Evolutionary conservation across 345 rosid genomes (phyloP), one percentile per base, ranked within the genome.

Genomic region (Brassica nigra): DNA sequence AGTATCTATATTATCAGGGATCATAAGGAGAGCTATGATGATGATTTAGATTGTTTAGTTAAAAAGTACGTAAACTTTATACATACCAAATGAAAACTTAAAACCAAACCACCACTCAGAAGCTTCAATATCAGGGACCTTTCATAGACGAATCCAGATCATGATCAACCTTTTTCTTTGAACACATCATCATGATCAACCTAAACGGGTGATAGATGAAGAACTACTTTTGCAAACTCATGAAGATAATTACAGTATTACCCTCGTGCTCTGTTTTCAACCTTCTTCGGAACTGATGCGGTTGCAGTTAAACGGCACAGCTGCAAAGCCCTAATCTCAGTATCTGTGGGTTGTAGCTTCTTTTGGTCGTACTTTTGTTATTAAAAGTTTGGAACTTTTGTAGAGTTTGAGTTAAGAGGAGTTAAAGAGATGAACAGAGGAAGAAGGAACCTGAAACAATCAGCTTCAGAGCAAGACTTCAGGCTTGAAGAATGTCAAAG

Each of bases 371-470:
- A 14, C 6, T 64, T 65, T 66, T 12, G 58, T 20, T 9, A 59
- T 15, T 15, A 70, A 3, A 54, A 71, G 9, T 71, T 64, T 65
- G 66, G 57, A 30, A 0, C n/a, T 30, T 63, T 30, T 20, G 31
- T 2, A 1, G 14, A 62, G 14, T 68, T 62, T 49, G 69, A 55
- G 63, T 9, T 71, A 23, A 23, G 59, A 49, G 70, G 63, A 11
- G 34, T 5, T 47, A 18, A 73, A 64, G 20, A 80, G 31, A 92
- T 91, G 97, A 87, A 86, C 83, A 93, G 89, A 80, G 91, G 95
- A 71, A 87, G 98, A 85, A 92, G 89, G 88, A 92, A 91, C 83
- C 80, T 92, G 83, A 89, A 87, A 85, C 86, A 91, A 79, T 95
- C 93, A 33, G 87, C 87, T 1, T 82, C 79, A 75, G 95, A 89